phyloP scores from a whole-genome alignment of 257 asterid species.

The Nicotiana paniculata region DNA sequence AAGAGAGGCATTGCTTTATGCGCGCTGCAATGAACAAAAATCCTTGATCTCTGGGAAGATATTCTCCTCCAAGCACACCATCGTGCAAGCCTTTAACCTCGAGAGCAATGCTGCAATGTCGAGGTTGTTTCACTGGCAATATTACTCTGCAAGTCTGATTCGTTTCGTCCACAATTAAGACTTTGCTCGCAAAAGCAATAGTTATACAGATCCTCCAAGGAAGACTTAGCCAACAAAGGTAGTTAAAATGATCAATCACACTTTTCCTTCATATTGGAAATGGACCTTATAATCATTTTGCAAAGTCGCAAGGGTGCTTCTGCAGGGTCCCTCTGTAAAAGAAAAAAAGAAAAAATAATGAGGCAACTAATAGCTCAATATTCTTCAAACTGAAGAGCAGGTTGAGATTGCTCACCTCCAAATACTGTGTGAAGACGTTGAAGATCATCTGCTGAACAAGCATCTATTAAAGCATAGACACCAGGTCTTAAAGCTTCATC shows the following conservation, averaged over 20 bases:
- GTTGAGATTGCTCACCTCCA: slow-evolving; percentile 52
- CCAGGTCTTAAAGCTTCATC: slow-evolving; percentile 88
- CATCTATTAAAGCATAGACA: slow-evolving; percentile 66
- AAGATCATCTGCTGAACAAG: slow-evolving; percentile 71
- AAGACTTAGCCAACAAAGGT: background rate
- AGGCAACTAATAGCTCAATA: background rate
- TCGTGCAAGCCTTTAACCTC: background rate
- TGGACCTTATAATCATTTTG: slow-evolving; percentile 73
- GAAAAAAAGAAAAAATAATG: background rate
- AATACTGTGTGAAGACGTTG: slow-evolving; percentile 76
- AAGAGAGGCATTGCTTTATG: background rate
- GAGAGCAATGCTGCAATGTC: background rate
- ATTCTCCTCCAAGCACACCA: background rate
- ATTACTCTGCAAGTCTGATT: background rate
- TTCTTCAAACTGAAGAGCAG: background rate
- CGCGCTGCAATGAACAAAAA: background rate
- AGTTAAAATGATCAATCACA: slow-evolving; percentile 28
- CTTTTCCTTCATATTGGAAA: slow-evolving; percentile 84
- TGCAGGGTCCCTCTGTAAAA: slow-evolving; percentile 86
- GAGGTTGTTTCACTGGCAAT: background rate
- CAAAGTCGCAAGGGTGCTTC: slow-evolving; percentile 58
- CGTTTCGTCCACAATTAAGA: background rate
- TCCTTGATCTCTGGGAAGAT: background rate
- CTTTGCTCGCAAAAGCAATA: background rate
- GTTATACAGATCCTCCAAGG: background rate